phyloP scores from a whole-genome alignment of 1,284 basidiomycete species.

The Fomitopsis schrenkii region DNA sequence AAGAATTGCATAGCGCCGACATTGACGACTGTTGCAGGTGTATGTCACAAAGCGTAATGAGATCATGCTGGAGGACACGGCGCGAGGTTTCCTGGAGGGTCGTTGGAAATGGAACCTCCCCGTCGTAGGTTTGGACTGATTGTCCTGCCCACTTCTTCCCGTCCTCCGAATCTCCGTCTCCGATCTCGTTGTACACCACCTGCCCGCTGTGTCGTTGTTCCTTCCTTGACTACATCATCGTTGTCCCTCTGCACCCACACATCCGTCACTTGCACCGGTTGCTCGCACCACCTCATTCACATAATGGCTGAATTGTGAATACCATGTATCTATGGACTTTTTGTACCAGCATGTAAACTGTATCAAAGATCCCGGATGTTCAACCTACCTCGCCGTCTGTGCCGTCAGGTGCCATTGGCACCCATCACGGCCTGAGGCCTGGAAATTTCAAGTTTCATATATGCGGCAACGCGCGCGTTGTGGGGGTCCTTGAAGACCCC shows the following conservation, averaged over 20 bases:
- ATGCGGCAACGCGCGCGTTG: too few relatives aligned
- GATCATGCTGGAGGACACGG: constrained; percentile 93
- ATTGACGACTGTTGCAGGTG: constrained; percentile 43
- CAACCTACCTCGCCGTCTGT: too few relatives aligned
- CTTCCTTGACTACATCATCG: neutral
- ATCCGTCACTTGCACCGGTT: neutral
- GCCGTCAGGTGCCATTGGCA: too few relatives aligned
- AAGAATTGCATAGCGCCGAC: neutral
- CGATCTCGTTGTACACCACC: neutral
- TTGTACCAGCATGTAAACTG: neutral
- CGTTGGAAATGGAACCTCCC: constrained; percentile 74
- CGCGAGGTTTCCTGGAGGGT: constrained; percentile 85
- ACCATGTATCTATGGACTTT: neutral
- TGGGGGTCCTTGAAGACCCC: too few relatives aligned
- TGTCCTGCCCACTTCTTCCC: neutral
- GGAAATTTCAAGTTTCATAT: too few relatives aligned
- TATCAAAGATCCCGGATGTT: neutral
- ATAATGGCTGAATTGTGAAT: neutral
- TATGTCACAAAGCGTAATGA: constrained; percentile 96
- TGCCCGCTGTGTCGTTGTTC: neutral
- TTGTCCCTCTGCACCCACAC: neutral
- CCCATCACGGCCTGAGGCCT: too few relatives aligned
- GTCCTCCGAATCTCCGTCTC: too few relatives aligned
- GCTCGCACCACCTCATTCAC: neutral
- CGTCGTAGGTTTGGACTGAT: constrained; percentile 59